A percentile compares a stretch with the other conserved stretches of the same genome.
Conservation (phyloP, 805 yeast genomes). For the Groenewaldozyma salmanticensis region DNA sequence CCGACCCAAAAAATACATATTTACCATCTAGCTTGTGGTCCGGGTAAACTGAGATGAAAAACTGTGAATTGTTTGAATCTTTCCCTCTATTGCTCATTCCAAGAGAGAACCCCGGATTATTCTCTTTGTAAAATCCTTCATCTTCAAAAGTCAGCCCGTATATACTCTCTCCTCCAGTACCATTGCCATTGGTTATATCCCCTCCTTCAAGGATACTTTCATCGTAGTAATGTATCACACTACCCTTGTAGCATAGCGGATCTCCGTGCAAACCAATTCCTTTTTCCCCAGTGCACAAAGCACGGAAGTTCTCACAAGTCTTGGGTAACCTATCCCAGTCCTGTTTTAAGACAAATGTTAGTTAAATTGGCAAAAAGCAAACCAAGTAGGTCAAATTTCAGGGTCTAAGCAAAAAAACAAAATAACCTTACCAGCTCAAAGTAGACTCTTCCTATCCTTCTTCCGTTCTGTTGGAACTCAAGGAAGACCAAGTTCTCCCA, state of each 20-base stretch:
- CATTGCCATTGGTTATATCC: conserved; percentile 63
- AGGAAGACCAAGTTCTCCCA: background rate
- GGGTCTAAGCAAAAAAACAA: too few species aligned
- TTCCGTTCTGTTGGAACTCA: background rate
- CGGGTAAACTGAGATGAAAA: conserved; percentile 83
- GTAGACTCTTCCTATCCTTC: conserved; percentile 53
- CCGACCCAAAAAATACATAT: conserved; percentile 93
- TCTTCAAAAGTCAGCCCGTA: conserved; percentile 85
- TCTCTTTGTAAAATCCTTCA: conserved; percentile 69
- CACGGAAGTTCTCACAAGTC: conserved; percentile 84
- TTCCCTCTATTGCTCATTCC: conserved; percentile 99
- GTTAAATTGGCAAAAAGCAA: too few species aligned
- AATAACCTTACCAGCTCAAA: conserved; percentile 42
- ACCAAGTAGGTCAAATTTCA: background rate
- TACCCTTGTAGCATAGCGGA: conserved; percentile 67
- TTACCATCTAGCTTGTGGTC: conserved; percentile 93
- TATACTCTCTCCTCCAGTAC: conserved; percentile 76
- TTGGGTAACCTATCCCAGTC: conserved; percentile 52
- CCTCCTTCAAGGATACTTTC: conserved; percentile 96
- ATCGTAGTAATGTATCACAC: conserved; percentile 79
- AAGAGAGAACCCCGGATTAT: conserved; percentile 75
- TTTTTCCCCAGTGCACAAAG: conserved; percentile 82
- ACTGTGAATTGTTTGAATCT: conserved; percentile 91
- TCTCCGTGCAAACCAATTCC: conserved; percentile 56
- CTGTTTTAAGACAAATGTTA: conserved; percentile 81